These are phyloP conservation scores for Physcomitrellopsis africana DNA, from an alignment of 225 moss, liverwort and hornwort genomes.

Conservation along the genomic window DNA sequence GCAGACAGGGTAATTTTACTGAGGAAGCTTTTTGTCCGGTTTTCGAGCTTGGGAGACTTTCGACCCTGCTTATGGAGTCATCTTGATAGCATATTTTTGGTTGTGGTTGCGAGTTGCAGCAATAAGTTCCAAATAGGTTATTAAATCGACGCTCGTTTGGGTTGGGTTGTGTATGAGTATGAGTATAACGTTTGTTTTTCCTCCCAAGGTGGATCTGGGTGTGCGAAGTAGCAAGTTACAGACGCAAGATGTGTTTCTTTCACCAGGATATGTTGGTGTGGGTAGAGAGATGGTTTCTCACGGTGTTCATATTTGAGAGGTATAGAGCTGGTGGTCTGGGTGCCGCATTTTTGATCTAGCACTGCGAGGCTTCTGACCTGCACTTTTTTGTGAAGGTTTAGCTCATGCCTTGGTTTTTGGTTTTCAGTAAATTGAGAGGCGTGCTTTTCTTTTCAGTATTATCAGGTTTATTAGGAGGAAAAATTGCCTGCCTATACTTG, in stretches of 20 bases:
- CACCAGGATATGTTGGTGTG: neutral
- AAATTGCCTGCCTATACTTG: too few species aligned
- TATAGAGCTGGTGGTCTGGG: neutral
- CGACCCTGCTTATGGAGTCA: constrained; percentile 6
- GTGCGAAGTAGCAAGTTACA: constrained; percentile 2
- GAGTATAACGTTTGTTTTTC: constrained; percentile 4
- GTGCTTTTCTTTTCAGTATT: neutral
- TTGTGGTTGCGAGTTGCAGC: constrained; percentile 4
- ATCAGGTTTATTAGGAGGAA: too few species aligned
- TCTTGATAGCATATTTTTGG: constrained; percentile 3
- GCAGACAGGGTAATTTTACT: neutral
- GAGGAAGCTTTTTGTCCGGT: neutral
- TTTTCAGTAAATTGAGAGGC: constrained; percentile 15
- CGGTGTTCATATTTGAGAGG: neutral
- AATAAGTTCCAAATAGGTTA: neutral
- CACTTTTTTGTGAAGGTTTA: neutral
- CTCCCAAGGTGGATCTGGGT: neutral
- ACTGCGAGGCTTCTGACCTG: constrained; percentile 11
- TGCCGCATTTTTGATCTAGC: constrained; percentile 17
- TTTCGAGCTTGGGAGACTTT: constrained; percentile 5
- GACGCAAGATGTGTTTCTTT: neutral
- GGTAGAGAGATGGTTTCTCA: neutral
- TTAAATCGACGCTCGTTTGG: neutral
- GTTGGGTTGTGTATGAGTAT: neutral
- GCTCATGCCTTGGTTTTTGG: neutral